These are phyloP conservation scores for Colletotrichum brevisporum DNA, from an alignment of 2,329 filamentous ascomycete species.

Conservation along the genomic window DNA sequence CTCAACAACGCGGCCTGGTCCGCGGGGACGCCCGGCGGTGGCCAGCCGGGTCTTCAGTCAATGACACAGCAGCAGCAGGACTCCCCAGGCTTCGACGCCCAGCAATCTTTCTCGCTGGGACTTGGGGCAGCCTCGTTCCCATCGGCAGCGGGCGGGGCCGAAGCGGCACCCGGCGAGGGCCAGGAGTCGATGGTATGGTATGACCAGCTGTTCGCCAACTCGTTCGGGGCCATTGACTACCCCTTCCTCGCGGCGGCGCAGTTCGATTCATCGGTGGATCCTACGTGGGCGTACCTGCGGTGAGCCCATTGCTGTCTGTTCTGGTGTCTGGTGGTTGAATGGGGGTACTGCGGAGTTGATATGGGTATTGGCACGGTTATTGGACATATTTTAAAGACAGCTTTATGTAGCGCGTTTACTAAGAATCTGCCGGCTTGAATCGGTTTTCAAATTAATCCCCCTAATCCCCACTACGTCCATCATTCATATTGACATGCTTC, in stretches of 20 bases:
- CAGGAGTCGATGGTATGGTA: constrained; percentile 54
- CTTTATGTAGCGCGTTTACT: too few species aligned
- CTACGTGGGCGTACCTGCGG: constrained; percentile 49
- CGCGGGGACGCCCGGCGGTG: constrained; percentile 9
- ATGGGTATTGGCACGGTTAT: too few species aligned
- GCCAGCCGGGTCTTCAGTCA: constrained; percentile 12
- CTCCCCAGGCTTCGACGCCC: constrained; percentile 17
- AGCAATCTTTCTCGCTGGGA: constrained; percentile 3
- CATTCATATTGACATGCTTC: too few species aligned
- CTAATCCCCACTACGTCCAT: too few species aligned
- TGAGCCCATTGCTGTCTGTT: constrained; percentile 3
- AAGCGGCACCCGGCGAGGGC: constrained; percentile 42
- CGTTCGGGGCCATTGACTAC: constrained; percentile 51
- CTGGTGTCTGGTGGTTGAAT: too few species aligned
- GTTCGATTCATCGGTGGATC: constrained; percentile 50
- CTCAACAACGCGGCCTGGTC: constrained; percentile 13
- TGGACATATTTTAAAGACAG: too few species aligned
- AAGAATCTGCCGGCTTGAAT: too few species aligned
- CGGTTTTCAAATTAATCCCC: too few species aligned
- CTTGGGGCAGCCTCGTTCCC: constrained; percentile 4
- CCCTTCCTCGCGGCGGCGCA: constrained; percentile 50
- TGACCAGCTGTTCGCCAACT: constrained; percentile 51
- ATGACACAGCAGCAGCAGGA: constrained; percentile 14
- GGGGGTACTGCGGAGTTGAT: too few species aligned
- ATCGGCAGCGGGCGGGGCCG: background rate